Conservation (phyloP, 1,284 basidiomycete species). For the Moesziomyces sp. region DNA sequence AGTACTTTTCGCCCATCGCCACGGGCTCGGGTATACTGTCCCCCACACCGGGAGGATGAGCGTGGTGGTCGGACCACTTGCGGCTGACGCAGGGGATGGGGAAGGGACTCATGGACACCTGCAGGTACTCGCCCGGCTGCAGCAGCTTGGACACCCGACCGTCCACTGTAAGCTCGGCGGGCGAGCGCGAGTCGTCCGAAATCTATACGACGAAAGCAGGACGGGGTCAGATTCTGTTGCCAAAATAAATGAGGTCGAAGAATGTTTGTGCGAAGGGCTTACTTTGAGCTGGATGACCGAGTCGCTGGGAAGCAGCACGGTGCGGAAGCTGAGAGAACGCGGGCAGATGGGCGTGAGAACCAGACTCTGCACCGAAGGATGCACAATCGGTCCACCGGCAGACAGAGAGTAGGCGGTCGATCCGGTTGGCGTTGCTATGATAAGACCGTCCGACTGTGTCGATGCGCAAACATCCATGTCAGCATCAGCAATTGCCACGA, state of each 20-base stretch:
- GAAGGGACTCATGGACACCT: slow-evolving; percentile 83
- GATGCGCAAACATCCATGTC: neutral
- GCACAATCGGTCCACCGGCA: slow-evolving; percentile 94
- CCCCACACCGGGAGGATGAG: neutral
- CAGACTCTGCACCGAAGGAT: slow-evolving; percentile 88
- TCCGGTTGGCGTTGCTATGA: slow-evolving; percentile 94
- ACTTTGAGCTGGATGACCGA: slow-evolving; percentile 84
- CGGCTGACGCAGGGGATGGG: slow-evolving; percentile 81
- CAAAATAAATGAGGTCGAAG: too few relatives aligned
- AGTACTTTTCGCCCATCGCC: slow-evolving; percentile 35
- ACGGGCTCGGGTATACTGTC: neutral
- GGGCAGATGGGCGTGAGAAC: slow-evolving; percentile 95
- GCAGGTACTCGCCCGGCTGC: slow-evolving; percentile 83
- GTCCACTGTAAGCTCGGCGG: slow-evolving; percentile 91
- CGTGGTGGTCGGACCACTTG: slow-evolving; percentile 13
- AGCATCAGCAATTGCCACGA: neutral
- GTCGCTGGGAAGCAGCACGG: slow-evolving; percentile 85
- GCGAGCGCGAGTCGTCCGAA: slow-evolving; percentile 82
- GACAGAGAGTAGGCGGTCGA: slow-evolving; percentile 97
- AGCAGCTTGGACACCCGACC: slow-evolving; percentile 84
- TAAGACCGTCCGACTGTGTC: slow-evolving; percentile 86
- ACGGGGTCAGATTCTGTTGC: neutral
- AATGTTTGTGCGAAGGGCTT: slow-evolving; percentile 59
- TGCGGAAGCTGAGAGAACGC: slow-evolving; percentile 88
- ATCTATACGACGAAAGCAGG: slow-evolving; percentile 73